A percentile compares a stretch with the other conserved stretches of the same genome.
These are phyloP conservation scores for Colletotrichum liriopes DNA, from an alignment of 2,329 filamentous ascomycete genomes.

Conservation along the genomic window DNA sequence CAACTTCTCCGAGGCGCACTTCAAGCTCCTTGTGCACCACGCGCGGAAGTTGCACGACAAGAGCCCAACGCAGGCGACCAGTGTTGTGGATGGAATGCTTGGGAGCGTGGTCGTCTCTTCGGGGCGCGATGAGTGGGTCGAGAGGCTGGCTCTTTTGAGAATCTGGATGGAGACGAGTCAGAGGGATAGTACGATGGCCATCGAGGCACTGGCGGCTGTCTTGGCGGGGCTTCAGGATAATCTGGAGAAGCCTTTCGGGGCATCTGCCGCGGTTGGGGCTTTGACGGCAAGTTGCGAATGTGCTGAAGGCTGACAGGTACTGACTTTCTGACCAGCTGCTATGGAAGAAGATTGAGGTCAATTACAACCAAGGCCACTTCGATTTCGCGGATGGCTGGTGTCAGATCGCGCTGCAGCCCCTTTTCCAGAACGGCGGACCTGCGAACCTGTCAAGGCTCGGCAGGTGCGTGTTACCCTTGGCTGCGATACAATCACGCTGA, in stretches of 20 bases:
- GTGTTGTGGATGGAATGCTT: constrained; percentile 76
- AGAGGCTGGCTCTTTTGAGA: constrained; percentile 78
- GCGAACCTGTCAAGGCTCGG: constrained; percentile 78
- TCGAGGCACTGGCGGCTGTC: constrained; percentile 47
- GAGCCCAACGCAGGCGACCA: constrained; percentile 63
- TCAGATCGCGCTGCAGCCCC: constrained; percentile 73
- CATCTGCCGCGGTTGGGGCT: constrained; percentile 75
- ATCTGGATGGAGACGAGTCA: constrained; percentile 75
- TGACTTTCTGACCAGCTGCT: constrained; percentile 70
- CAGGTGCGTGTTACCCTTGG: constrained; percentile 61
- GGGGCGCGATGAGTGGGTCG: constrained; percentile 72
- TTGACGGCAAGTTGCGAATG: constrained; percentile 70
- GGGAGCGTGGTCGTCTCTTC: constrained; percentile 66
- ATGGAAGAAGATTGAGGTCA: constrained; percentile 83
- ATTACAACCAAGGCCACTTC: constrained; percentile 67
- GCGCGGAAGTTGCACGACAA: constrained; percentile 75
- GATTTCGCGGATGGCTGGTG: constrained; percentile 79
- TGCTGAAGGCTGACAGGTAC: neutral
- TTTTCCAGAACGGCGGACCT: constrained; percentile 78
- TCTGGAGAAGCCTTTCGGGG: constrained; percentile 64
- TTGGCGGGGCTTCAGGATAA: constrained; percentile 58
- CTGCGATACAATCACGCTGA: constrained; percentile 42
- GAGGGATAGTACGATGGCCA: constrained; percentile 49
- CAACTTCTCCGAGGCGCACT: constrained; percentile 73
- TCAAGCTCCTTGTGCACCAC: constrained; percentile 78